Evolutionary conservation across 768 basidiomycete species (phyloP), one percentile per base, ranked within the genome.

Genomic region (Pleurotus giganteus): DNA sequence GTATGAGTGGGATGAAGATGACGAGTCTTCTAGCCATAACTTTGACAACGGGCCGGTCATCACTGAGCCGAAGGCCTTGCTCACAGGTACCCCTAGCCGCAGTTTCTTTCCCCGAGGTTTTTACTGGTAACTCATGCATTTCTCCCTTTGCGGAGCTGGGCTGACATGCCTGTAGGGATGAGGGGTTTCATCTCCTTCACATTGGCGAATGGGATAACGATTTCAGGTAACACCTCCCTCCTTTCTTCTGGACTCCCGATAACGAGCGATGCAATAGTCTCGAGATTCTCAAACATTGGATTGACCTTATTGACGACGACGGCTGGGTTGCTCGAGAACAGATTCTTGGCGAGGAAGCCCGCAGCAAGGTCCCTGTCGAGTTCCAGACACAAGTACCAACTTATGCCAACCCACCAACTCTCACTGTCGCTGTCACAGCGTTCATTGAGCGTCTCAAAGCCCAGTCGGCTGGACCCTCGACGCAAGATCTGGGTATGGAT

Each of bases 31-130:
- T 27, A 67, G 58, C 31, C 70, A 72, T 42, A 74, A 71, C 1
- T 56, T 62, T 39, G 62, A 60, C 12, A 74, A 72, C 7, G 88
- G 84, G n/a, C 79, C 89, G 13, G 79, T 70, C 53, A 63, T 93
- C 57, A 91, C 88, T 4, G 87, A 89, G 29, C 87, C 91, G 5
- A 84, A 76, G 56, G 82, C 84, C 17, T 71, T 98, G 17, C 71
- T 97, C 59, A 96, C 95, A 6, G 94, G 92, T 1, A 98, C 96
- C 0, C 95, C 95, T 3, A 96, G 94, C 65, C 80, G 96, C 31
- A 94, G 93, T 61, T 98, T 98, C 76, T 98, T 98, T 77, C 95
- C 95, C 0, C 79, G 95, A 67, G 95, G 95, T 15, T 98, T 98
- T 71, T 98, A 98, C 69, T 98, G 95, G 91, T 90, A 68, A 49